A percentile compares a stretch with the other conserved stretches of the same genome.
Conservation (phyloP, 441 rosid species). For the Manihot esculenta region DNA sequence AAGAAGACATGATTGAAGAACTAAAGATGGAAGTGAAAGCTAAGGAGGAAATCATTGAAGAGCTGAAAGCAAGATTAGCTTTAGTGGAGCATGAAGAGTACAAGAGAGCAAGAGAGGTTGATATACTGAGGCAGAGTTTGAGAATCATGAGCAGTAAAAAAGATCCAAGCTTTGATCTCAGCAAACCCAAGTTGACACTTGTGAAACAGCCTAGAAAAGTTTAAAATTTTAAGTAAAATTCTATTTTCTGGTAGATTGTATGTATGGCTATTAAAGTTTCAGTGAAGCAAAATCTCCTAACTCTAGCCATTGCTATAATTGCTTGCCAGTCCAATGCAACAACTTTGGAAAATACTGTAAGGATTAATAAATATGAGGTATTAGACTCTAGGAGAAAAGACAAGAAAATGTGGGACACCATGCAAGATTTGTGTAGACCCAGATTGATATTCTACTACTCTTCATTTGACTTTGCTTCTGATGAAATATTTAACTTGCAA, state of each 20-base stretch:
- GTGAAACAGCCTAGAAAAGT: slow-evolving; percentile 17
- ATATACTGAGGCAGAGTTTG: slow-evolving; percentile 72
- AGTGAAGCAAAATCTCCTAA: neutral
- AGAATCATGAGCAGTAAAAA: slow-evolving; percentile 49
- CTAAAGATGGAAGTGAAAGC: slow-evolving; percentile 49
- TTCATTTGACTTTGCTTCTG: neutral
- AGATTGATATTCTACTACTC: neutral
- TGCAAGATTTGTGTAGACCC: neutral
- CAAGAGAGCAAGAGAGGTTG: slow-evolving; percentile 57
- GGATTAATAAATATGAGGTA: neutral
- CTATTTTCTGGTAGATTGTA: neutral
- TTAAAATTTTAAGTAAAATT: neutral
- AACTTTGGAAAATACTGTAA: neutral
- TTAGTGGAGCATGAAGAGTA: slow-evolving; percentile 42
- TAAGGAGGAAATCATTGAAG: slow-evolving; percentile 49
- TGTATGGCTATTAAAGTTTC: neutral
- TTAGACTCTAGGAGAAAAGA: neutral
- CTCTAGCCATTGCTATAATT: neutral
- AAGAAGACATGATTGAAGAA: slow-evolving; percentile 48
- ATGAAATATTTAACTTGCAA: neutral
- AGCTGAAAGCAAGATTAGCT: slow-evolving; percentile 40
- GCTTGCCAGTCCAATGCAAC: slow-evolving; percentile 1
- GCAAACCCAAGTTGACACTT: slow-evolving; percentile 16
- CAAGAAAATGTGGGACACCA: slow-evolving; percentile 10
- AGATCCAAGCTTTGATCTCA: slow-evolving; percentile 7